Evolutionary conservation across 169 alveolate genomes (phyloP), one percentile per base, ranked within the genome.

Genomic region (Plasmodium relictum): DNA sequence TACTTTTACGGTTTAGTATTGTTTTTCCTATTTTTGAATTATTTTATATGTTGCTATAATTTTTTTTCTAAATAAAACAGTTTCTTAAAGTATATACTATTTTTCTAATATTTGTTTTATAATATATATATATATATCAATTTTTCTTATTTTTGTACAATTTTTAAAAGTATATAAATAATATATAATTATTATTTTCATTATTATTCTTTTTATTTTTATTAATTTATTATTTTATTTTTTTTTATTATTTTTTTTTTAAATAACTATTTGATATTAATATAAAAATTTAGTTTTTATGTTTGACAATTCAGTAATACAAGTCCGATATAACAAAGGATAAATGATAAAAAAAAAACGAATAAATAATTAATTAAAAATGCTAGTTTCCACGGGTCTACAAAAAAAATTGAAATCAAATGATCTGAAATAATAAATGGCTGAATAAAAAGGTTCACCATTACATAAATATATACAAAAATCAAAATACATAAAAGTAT

Each of bases 361-460:
- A 80, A 80, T 66, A 26, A 26, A 42, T 37, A 80, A 68, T 80
- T 80, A 10, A 80, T 80, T 66, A 68, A 14, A 42, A 66, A 80
- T 31, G 71, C 90, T 61, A 80, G 48, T 80, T 80, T 80, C 90
- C 90, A 80, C n/a, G 90, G 90, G 83, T 80, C 80, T 48, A 80
- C 90, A 80, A 80, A 80, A 80, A 80, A 80, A 80, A 80, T 70
- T 3, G 90, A 66, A 39, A 68, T 65, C 66, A 80, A 61, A 54
- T 44, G 66, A 22, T 80, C 90, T 72, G 90, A 66, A 37, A 80
- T 80, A 41, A 80, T 80, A 70, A 80, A 80, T 54, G 90, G 90
- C 22, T 80, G 90, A 48, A 80, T 72, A 61, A 80, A 66, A 39
- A 80, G 61, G 37, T 80, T 80, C 68, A 80, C 54, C 90, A 80